These are phyloP conservation scores for Cercospora sesami DNA, from an alignment of 2,329 filamentous ascomycete species.

Conservation along the genomic window DNA sequence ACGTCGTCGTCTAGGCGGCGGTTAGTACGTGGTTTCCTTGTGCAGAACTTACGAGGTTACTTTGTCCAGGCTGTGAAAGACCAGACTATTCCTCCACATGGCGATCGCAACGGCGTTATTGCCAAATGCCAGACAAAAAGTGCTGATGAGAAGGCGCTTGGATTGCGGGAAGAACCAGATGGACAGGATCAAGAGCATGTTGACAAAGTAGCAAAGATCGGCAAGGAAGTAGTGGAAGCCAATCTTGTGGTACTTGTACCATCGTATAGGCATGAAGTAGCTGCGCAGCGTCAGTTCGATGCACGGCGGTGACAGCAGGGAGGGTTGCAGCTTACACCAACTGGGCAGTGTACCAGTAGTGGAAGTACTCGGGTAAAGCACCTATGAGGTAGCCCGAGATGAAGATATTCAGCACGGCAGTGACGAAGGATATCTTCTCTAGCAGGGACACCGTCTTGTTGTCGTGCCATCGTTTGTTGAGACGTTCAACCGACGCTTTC, in stretches of 20 bases:
- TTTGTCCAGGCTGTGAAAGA: slow-evolving; percentile 98
- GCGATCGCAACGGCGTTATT: slow-evolving; percentile 98
- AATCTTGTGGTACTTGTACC: slow-evolving; percentile 83
- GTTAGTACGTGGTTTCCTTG: slow-evolving; percentile 17
- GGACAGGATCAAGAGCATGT: slow-evolving; percentile 75
- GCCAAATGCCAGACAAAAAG: slow-evolving; percentile 88
- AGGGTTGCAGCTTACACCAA: slow-evolving; percentile 31
- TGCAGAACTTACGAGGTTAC: slow-evolving; percentile 66
- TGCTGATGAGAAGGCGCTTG: slow-evolving; percentile 86
- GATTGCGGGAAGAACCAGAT: slow-evolving; percentile 90
- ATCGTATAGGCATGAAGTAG: slow-evolving; percentile 97
- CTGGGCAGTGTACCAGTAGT: slow-evolving; percentile 71
- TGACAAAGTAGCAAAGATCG: slow-evolving; percentile 98
- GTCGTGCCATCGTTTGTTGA: slow-evolving; percentile 84
- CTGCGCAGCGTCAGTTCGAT: slow-evolving; percentile 40
- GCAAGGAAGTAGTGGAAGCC: slow-evolving; percentile 97
- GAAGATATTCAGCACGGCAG: slow-evolving; percentile 94
- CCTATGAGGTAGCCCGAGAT: slow-evolving; percentile 93
- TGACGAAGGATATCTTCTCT: slow-evolving; percentile 96
- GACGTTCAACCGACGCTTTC: slow-evolving; percentile 82
- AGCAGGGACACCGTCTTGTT: slow-evolving; percentile 82
- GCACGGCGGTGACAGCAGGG: neutral
- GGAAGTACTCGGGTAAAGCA: slow-evolving; percentile 79
- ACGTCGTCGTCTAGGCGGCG: slow-evolving; percentile 27
- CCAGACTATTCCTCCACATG: slow-evolving; percentile 98